Conservation (phyloP, 2,329 filamentous ascomycete genomes). For the Fonsecaea nubica region DNA sequence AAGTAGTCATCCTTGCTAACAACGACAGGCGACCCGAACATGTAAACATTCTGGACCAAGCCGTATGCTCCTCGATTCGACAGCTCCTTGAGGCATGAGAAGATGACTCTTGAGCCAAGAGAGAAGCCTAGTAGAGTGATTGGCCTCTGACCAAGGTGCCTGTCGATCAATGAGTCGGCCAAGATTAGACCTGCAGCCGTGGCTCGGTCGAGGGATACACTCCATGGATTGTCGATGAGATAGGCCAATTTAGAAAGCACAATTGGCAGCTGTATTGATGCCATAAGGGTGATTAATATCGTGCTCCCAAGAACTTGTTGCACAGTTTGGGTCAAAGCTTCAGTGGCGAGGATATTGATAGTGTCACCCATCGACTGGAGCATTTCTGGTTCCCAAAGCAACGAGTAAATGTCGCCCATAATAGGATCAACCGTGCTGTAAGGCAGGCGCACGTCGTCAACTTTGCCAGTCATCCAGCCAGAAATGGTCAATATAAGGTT, state of each 20-base stretch:
- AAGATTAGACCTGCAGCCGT: constrained; percentile 88
- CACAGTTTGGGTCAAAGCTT: constrained; percentile 94
- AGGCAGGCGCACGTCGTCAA: constrained; percentile 93
- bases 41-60: constrained; percentile 90
- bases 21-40: constrained; percentile 91
- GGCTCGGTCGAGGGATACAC: constrained; percentile 90
- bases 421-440: constrained; percentile 96
- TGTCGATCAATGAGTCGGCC: constrained; percentile 89
- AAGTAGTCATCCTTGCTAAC: constrained; percentile 90
- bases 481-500: constrained; percentile 95
- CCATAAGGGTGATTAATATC: constrained; percentile 87
- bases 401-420: constrained; percentile 97
- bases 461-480: constrained; percentile 98
- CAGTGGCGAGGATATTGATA: constrained; percentile 96
- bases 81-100: constrained; percentile 86
- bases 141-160: constrained; percentile 87
- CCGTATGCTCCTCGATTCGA: constrained; percentile 82
- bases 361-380: constrained; percentile 96
- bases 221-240: constrained; percentile 98
- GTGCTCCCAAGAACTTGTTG: constrained; percentile 94
- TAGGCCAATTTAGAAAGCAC: constrained; percentile 93
- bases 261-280: constrained; percentile 87
- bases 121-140: constrained; percentile 96
- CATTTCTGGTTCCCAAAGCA: constrained; percentile 98
- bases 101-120: constrained; percentile 88